Evolutionary conservation across 768 basidiomycete species (phyloP).

Genomic region (Hygrocybe coccinea): DNA sequence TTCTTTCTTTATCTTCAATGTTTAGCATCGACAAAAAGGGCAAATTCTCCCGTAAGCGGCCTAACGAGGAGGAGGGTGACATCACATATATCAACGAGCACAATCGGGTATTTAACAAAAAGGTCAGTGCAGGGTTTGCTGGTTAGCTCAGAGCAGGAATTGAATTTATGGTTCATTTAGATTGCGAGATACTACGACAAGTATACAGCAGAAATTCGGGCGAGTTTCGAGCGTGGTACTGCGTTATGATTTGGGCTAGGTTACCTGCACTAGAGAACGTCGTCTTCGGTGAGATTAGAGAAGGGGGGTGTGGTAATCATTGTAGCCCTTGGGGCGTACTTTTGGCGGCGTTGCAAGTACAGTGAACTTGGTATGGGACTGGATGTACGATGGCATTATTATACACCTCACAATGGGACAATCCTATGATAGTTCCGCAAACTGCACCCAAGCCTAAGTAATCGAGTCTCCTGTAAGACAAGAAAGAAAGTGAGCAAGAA

Average conservation of each 20-base stretch:
- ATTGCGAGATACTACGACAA: conserved; percentile 96
- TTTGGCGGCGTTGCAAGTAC: too few species aligned
- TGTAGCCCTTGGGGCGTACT: too few species aligned
- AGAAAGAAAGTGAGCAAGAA: background rate
- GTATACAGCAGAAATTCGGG: conserved; percentile 92
- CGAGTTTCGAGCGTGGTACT: conserved; percentile 96
- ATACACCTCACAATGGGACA: too few species aligned
- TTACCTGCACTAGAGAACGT: too few species aligned
- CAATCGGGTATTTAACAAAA: conserved; percentile 97
- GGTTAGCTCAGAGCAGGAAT: background rate
- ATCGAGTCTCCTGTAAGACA: too few species aligned
- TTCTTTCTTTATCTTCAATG: conserved; percentile 5
- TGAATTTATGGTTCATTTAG: conserved; percentile 33
- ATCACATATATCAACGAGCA: conserved; percentile 99
- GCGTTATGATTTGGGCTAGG: conserved; percentile 65
- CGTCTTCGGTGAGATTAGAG: too few species aligned
- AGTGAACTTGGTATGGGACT: too few species aligned
- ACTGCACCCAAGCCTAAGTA: too few species aligned
- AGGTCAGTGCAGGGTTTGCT: conserved; percentile 46
- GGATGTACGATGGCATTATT: too few species aligned
- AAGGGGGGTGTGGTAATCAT: too few species aligned
- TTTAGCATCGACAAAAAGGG: conserved; percentile 83
- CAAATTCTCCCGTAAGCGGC: conserved; percentile 83
- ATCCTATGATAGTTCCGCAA: too few species aligned
- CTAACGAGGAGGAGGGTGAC: conserved; percentile 90